Evolutionary conservation across 164 flowering plant species (phyloP), one percentile per base, ranked within the genome.

Genomic region (Aristolochia californica): DNA sequence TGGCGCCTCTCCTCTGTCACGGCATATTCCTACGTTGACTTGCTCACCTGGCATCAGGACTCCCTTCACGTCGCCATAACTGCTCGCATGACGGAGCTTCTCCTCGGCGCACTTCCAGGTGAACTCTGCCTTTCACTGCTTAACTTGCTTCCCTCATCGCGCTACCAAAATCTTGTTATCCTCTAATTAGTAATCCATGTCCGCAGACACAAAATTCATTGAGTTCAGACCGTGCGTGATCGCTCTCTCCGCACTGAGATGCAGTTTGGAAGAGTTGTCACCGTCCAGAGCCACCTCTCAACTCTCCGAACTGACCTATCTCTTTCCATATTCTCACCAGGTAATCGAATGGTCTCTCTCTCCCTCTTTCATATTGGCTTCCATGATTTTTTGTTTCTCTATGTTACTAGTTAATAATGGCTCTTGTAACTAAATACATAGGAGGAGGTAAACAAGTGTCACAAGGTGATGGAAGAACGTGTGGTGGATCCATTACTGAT

Each of bases 1-100:
- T 85, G 93, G 93, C 79, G 70, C 17, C 66, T 81, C 23, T 50
- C 59, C 22, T 67, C 74, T 43, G 49, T 68, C 21, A 83, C 93
- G 0, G 45, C 83, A 21, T 74, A 75, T 65, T 75, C 83, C 21
- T 80, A 69, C 53, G 50, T 72, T 12, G 78, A 80, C 45, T 56
- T 77, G 54, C 51, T 85, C 38, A 49, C 56, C 16, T 56, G 68
- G 55, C 63, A 56, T 44, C 48, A 70, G 10, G 67, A 71, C 52
- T 57, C 58, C 24, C 48, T 67, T 43, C 68, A 65, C 23, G 67
- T 25, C 0, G 58, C 67, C 26, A 38, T 82, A 45, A 62, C 43
- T 3, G 48, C 63, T 16, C 75, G 63, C 38, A 71, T 80, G 57
- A 63, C 67, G 2, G 68, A 81, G 22, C 55, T 77, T 45, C 80